Evolutionary conservation across 352 stramenopile species (phyloP).

Genomic region (Globisporangium abappressorium): DNA sequence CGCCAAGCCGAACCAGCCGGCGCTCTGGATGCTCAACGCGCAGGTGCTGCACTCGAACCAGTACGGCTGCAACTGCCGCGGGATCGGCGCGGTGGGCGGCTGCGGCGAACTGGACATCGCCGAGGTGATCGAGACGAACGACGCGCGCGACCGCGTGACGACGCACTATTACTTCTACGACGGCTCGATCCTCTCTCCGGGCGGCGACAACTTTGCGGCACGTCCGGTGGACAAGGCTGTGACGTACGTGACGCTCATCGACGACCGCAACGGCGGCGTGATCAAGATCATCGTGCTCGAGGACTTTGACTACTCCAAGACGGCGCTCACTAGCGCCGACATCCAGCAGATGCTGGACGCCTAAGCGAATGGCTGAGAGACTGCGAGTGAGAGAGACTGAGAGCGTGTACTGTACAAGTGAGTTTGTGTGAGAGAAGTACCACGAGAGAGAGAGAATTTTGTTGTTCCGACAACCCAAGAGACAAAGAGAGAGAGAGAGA

Average conservation of each 20-base stretch:
- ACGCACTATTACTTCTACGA: constrained; percentile 32
- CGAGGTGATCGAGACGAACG: constrained; percentile 69
- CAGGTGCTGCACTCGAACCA: constrained; percentile 64
- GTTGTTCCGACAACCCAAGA: neutral
- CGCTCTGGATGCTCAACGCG: constrained; percentile 76
- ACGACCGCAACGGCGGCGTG: constrained; percentile 21
- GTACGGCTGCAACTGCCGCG: constrained; percentile 77
- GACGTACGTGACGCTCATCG: constrained; percentile 36
- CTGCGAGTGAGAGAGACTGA: neutral
- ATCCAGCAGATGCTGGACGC: constrained; percentile 12
- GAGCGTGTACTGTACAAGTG: neutral
- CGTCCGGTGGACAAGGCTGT: constrained; percentile 24
- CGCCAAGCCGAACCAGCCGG: constrained; percentile 42
- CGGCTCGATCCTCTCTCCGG: constrained; percentile 16
- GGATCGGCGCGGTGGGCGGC: constrained; percentile 42
- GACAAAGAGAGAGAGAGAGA: neutral
- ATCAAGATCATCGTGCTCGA: constrained; percentile 37
- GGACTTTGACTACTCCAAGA: constrained; percentile 26
- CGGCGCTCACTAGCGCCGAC: neutral
- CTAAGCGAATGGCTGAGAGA: neutral
- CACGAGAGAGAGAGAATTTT: neutral
- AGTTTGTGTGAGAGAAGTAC: neutral
- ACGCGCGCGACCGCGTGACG: constrained; percentile 17
- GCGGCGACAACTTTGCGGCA: constrained; percentile 33
- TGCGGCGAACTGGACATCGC: constrained; percentile 73